Conservation (phyloP, 202 grass and related monocot genomes). For the Zoysia matrella region DNA sequence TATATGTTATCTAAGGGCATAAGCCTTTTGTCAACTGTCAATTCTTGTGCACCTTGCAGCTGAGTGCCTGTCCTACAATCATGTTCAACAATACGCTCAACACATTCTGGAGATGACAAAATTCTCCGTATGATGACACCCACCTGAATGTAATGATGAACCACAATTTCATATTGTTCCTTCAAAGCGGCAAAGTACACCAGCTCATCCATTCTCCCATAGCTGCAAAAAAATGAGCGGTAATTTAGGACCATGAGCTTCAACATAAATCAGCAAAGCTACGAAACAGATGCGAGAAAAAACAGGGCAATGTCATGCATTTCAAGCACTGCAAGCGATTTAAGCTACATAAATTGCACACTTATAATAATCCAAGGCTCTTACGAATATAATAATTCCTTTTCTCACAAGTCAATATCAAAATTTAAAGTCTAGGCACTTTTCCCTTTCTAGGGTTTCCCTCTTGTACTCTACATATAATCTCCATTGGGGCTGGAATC, state of each 20-base stretch:
- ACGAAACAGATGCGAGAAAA: constrained; percentile 4
- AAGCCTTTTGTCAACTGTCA: constrained; percentile 7
- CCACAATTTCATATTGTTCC: constrained; percentile 90
- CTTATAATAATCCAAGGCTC: not conserved
- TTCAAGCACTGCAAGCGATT: constrained; percentile 4
- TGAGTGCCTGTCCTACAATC: not conserved
- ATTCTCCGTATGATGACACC: constrained; percentile 1
- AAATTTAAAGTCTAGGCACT: not conserved
- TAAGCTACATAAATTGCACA: constrained; percentile 19
- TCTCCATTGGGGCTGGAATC: too few relatives aligned
- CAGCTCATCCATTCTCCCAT: constrained; percentile 89
- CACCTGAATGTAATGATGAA: constrained; percentile 99
- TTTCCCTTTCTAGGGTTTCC: too few relatives aligned
- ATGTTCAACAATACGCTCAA: not conserved
- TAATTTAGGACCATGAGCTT: not conserved
- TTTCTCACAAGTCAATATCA: not conserved
- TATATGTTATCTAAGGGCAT: not conserved
- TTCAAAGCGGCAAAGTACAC: constrained; percentile 97
- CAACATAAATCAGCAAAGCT: constrained; percentile 2
- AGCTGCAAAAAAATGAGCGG: constrained; percentile 59
- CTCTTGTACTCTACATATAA: too few relatives aligned
- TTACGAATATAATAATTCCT: not conserved
- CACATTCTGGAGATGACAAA: constrained; percentile 33
- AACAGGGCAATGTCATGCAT: not conserved
- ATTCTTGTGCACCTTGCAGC: constrained; percentile 23